Evolutionary conservation across 2,329 filamentous ascomycete species (phyloP).

Genomic region (Lachnellula willkommii): DNA sequence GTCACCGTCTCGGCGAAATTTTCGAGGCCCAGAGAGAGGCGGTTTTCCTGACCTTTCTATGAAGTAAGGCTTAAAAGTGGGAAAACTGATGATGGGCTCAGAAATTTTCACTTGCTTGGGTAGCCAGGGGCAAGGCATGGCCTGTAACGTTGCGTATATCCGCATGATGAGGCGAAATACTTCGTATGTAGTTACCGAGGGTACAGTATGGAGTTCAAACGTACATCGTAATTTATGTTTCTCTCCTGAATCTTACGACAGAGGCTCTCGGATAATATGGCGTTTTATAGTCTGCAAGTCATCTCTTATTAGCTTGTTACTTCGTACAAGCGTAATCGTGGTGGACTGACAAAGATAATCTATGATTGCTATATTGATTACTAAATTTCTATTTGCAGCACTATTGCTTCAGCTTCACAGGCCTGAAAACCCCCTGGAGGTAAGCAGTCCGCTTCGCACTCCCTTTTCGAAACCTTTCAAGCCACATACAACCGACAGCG

Average conservation of each 20-base stretch:
- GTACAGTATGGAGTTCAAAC: neutral
- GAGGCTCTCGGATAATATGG: neutral
- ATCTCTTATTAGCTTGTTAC: neutral
- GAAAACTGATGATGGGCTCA: no score
- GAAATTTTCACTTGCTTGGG: no score
- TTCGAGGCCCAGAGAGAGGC: neutral
- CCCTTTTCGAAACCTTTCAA: no score
- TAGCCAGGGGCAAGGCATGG: neutral
- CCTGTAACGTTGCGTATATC: neutral
- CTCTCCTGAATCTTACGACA: neutral
- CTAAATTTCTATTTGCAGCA: neutral
- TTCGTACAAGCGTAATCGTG: neutral
- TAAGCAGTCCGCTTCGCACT: no score
- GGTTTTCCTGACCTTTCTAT: neutral
- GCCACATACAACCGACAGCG: no score
- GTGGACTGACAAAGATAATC: neutral
- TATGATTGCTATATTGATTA: neutral
- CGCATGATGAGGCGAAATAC: neutral
- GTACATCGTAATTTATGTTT: neutral
- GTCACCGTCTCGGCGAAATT: conserved; percentile 3
- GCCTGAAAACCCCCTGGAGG: no score
- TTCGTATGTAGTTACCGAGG: conserved; percentile 5
- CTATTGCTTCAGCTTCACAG: no score
- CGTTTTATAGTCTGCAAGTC: neutral
- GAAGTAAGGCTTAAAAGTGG: no score